Evolutionary conservation across 2,329 filamentous ascomycete genomes (phyloP), one percentile per base, ranked within the genome.

Genomic region (Claviceps sorghi): DNA sequence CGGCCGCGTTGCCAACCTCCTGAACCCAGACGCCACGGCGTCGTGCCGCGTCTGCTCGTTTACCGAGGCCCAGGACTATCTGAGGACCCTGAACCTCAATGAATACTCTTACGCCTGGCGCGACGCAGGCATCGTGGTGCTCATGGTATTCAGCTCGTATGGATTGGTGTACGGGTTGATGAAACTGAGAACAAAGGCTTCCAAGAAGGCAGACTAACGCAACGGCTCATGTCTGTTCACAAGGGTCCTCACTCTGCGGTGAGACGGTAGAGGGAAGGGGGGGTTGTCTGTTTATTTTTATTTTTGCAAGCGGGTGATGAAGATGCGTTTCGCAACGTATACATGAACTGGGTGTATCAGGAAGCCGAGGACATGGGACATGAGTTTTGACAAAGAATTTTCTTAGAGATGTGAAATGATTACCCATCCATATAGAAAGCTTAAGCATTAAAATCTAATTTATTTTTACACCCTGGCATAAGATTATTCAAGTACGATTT

Each of bases 41-140:
- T 69, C 64, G 0, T 87, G 84, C 62, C 64, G 65, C 42, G 81
- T 86, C 0, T 87, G 83, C 59, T 70, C 79, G 55, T 86, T 79
- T 61, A 64, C 63, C 1, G 65, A 60, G 19, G 82, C 80, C 0
- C 69, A 73, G 6, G 82, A 84, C 53, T 86, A 83, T 56, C 62
- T 86, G 2, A 58, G 64, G 2, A 78, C 72, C 0, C 56, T 86
- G 13, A 83, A 85, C 60, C 58, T 86, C 8, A 69, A 70, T 1
- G 71, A 79, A 4, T 79, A 84, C 57, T 78, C 72, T 55, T 80
- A 80, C 57, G 82, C 80, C 0, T 87, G 83, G 83, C 72, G 83
- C 48, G 73, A 86, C 63, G 78, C 78, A 0, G 83, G 61, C 0
- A 79, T 84, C 48, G 72, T 76, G 2, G 75, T 74, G 1, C 65